Conservation (phyloP, 2,329 filamentous ascomycete genomes). For the Fusarium chlamydosporum region DNA sequence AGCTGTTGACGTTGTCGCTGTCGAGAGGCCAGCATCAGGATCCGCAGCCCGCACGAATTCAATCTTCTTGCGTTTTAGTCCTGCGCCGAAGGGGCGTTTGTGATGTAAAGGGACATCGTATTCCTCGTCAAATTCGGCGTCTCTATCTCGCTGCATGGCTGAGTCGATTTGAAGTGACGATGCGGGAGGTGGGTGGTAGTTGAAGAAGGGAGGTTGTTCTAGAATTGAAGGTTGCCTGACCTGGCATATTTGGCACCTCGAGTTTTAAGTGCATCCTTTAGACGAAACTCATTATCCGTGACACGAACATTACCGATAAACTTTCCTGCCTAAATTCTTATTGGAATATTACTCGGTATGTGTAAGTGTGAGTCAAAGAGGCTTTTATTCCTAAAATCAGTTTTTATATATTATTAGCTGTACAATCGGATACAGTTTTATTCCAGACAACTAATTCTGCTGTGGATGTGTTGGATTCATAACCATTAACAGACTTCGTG, state of each 20-base stretch:
- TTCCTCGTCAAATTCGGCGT: conserved; percentile 49
- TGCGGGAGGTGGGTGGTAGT: conserved; percentile 2
- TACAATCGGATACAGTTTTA: no score
- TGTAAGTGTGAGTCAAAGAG: neutral
- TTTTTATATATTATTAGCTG: neutral
- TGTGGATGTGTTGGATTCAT: no score
- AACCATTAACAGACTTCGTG: no score
- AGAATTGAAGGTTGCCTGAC: conserved; percentile 6
- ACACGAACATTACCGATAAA: neutral
- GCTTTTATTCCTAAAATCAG: neutral
- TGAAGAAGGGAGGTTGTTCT: conserved; percentile 15
- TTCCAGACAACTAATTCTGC: no score
- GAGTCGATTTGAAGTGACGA: neutral
- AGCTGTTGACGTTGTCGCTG: conserved; percentile 38
- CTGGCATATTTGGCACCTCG: conserved; percentile 10
- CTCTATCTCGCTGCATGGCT: conserved; percentile 50
- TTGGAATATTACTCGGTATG: neutral
- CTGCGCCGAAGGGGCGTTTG: conserved; percentile 68
- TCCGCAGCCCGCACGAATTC: conserved; percentile 70
- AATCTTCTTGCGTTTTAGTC: conserved; percentile 67
- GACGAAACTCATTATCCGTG: neutral
- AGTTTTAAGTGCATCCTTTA: neutral
- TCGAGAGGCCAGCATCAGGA: conserved; percentile 50
- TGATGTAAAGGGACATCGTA: conserved; percentile 68
- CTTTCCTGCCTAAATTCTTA: neutral